phyloP scores from a whole-genome alignment of 371 early-diverging fungal species.

The Circinella umbellata region DNA sequence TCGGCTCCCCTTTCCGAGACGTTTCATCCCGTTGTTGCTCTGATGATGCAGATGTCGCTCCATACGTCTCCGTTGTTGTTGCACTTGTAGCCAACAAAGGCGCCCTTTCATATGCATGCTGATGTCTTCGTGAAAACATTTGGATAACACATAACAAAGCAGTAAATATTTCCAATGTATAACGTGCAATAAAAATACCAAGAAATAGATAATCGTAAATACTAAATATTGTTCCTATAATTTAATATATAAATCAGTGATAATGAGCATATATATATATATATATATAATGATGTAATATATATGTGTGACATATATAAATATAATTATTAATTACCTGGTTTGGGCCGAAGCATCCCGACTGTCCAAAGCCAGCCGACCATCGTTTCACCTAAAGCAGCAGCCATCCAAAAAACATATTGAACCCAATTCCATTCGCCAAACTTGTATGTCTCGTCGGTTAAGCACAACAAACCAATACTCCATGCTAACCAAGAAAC shows the following conservation, averaged over 20 bases:
- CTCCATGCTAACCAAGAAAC: constrained; percentile 47
- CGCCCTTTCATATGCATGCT: constrained; percentile 12
- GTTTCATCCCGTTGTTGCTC: not conserved
- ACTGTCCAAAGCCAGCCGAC: constrained; percentile 49
- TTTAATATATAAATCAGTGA: not conserved
- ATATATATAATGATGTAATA: too few relatives aligned
- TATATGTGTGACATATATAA: too few relatives aligned
- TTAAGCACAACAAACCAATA: constrained; percentile 26
- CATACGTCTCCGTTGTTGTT: constrained; percentile 18
- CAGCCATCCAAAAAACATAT: constrained; percentile 44
- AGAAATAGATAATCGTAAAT: constrained; percentile 34
- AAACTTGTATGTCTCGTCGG: constrained; percentile 43
- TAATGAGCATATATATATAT: not conserved
- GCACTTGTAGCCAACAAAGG: constrained; percentile 9
- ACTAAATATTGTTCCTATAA: constrained; percentile 34
- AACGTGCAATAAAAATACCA: constrained; percentile 36
- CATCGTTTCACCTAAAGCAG: constrained; percentile 35
- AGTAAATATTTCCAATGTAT: constrained; percentile 26
- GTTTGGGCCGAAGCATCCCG: constrained; percentile 34
- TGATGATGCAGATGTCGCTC: constrained; percentile 13
- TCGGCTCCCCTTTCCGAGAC: constrained; percentile 15
- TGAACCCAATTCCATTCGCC: constrained; percentile 53
- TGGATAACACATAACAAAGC: constrained; percentile 28
- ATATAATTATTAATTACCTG: constrained; percentile 26
- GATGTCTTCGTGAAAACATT: constrained; percentile 27